Evolutionary conservation across 1,284 basidiomycete species (phyloP), one percentile per base, ranked within the genome.

Genomic region (Heterobasidion annosum): DNA sequence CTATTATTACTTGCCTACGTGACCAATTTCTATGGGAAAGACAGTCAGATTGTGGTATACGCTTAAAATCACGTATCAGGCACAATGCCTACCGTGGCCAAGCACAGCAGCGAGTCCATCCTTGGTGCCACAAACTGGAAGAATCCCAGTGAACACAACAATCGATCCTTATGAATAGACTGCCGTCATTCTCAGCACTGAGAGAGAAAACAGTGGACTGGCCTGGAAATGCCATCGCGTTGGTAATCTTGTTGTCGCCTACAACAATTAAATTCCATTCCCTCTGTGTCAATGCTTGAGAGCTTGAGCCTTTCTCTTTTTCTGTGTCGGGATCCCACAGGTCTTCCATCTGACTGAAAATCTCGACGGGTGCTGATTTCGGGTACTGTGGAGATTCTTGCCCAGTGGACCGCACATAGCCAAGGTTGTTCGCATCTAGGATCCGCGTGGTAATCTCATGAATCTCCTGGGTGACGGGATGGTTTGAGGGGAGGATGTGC

Each of bases 101-200:
- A 98, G 71, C 1, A 98, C 86, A 7, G 88, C 88, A 1, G 95
- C 92, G 0, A 98, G 71, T 0, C 93, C 93, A 58, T 88, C 79
- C 59, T 93, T 88, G 58, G 93, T 85, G 57, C 73, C 73, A 50
- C 84, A 86, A 5, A 95, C 72, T 0, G 91, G 92, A 8, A 98
- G 68, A 51, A 98, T 92, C 0, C 94, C 94, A 0, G 90, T 93
- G 62, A 92, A 97, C 2, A 98, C 90, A 51, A 95, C 82, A 59
- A 97, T 88, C 60, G 82, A 83, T 3, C 85, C 84, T 76, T 58
- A 42, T 45, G 40, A 51, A 42, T 19, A 19, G 45, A 8, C 32
- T 33, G 15, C 25, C 25, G 25, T 25, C 3, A 25, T 25, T 25
- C 25, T 25, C 25, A 5, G 45, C 9, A 7, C 19, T 44, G 8